These are phyloP conservation scores for Calonectria fujianensis DNA, from an alignment of 2,329 filamentous ascomycete genomes.

Conservation along the genomic window DNA sequence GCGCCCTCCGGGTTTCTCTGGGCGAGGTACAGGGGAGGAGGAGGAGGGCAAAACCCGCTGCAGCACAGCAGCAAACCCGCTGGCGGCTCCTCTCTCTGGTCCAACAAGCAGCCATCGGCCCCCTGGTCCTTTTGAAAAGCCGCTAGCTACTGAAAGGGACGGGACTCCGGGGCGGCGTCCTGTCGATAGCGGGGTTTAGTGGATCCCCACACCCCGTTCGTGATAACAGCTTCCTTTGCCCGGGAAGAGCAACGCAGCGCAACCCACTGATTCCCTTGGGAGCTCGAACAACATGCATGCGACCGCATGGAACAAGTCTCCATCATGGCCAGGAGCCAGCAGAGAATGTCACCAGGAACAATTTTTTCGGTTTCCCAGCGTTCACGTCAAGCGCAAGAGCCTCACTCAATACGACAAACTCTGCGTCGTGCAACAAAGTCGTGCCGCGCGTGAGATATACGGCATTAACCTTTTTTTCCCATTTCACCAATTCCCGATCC, in stretches of 20 bases:
- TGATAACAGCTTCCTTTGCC: constrained; percentile 5
- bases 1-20: constrained; percentile 21
- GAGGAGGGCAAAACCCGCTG: background rate
- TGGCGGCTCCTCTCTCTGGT: background rate
- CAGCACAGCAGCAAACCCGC: constrained; percentile 1
- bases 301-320: background rate
- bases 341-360: background rate
- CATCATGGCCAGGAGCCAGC: background rate
- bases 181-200: constrained; percentile 23
- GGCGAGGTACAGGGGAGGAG: constrained; percentile 6
- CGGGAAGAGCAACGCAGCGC: background rate
- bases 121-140: constrained; percentile 26
- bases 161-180: constrained; percentile 20
- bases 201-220: background rate
- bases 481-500: background rate
- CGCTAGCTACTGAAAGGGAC: constrained; percentile 26
- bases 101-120: background rate
- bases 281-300: background rate
- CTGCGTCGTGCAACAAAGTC: background rate
- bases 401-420: constrained; percentile 1
- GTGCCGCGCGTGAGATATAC: background rate
- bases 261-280: background rate
- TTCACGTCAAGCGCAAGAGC: background rate
- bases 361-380: background rate
- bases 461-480: constrained; percentile 11